phyloP scores from a whole-genome alignment of 2,329 filamentous ascomycete species.

The Aspergillus sp. region DNA sequence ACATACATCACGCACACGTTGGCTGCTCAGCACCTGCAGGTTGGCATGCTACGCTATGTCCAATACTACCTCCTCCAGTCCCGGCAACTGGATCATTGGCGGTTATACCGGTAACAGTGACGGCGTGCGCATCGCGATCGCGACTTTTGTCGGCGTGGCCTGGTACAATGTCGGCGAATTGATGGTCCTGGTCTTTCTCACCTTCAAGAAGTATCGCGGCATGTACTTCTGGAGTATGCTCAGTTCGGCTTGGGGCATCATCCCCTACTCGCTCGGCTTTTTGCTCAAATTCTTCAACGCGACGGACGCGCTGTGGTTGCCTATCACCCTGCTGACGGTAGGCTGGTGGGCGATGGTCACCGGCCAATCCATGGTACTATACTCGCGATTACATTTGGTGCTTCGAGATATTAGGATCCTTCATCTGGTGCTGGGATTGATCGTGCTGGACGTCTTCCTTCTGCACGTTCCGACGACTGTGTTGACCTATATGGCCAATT shows the following conservation, averaged over 20 bases:
- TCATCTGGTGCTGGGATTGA: slow-evolving; percentile 48
- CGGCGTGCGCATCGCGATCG: slow-evolving; percentile 22
- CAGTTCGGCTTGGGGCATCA: slow-evolving; percentile 37
- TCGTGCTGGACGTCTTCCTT: slow-evolving; percentile 48
- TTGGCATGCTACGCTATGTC: slow-evolving; percentile 10
- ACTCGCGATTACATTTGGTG: slow-evolving; percentile 54
- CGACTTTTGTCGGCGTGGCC: slow-evolving; percentile 20
- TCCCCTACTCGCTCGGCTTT: slow-evolving; percentile 34
- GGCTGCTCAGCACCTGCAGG: not conserved
- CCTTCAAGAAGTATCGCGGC: slow-evolving; percentile 42
- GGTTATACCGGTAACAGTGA: slow-evolving; percentile 19
- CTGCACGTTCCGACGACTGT: slow-evolving; percentile 49
- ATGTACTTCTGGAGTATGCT: slow-evolving; percentile 47
- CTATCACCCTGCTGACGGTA: slow-evolving; percentile 36
- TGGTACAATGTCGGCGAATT: slow-evolving; percentile 38
- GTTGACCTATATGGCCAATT: slow-evolving; percentile 41
- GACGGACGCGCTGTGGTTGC: slow-evolving; percentile 14
- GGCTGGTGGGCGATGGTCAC: slow-evolving; percentile 55
- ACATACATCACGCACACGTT: too few species aligned
- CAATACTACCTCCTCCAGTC: slow-evolving; percentile 18
- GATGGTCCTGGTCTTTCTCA: slow-evolving; percentile 41
- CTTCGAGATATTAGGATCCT: slow-evolving; percentile 43
- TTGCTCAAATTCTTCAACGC: slow-evolving; percentile 22
- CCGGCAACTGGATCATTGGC: slow-evolving; percentile 22
- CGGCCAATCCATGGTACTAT: slow-evolving; percentile 53